Conservation (phyloP, 2,329 filamentous ascomycete species). For the Paecilomyces sp. region DNA sequence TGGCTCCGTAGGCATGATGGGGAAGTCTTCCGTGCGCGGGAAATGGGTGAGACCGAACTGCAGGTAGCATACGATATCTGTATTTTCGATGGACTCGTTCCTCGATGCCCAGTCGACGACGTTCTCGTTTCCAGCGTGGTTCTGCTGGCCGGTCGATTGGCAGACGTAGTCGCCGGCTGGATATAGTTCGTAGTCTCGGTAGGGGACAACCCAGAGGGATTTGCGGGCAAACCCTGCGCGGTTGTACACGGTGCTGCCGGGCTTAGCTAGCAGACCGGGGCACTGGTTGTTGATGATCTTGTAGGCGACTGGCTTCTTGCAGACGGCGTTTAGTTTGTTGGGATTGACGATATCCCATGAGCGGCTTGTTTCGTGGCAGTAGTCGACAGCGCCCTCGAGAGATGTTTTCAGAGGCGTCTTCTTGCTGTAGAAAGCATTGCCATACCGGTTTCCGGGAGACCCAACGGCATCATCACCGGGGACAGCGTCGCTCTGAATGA, state of each 20-base stretch:
- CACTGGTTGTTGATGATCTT: slow-evolving; percentile 87
- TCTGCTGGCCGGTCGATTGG: slow-evolving; percentile 43
- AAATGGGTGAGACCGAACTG: slow-evolving; percentile 55
- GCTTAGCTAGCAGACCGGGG: slow-evolving; percentile 69
- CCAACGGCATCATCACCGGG: slow-evolving; percentile 67
- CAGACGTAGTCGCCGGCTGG: slow-evolving; percentile 55
- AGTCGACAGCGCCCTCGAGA: slow-evolving; percentile 64
- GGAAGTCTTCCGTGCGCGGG: slow-evolving; percentile 46
- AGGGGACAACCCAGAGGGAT: slow-evolving; percentile 67
- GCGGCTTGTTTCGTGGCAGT: slow-evolving; percentile 68
- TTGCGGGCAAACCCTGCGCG: slow-evolving; percentile 81
- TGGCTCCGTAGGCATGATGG: slow-evolving; percentile 53
- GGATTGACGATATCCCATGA: slow-evolving; percentile 91
- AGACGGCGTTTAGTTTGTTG: slow-evolving; percentile 73
- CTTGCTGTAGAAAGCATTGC: slow-evolving; percentile 82
- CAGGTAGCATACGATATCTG: slow-evolving; percentile 51
- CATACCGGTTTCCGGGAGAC: slow-evolving; percentile 75
- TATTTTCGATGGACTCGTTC: slow-evolving; percentile 48
- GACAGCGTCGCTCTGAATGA: slow-evolving; percentile 74
- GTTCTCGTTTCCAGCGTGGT: slow-evolving; percentile 33
- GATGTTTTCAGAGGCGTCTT: slow-evolving; percentile 72
- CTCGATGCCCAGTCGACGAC: slow-evolving; percentile 30
- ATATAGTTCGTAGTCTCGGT: slow-evolving; percentile 53
- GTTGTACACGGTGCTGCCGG: slow-evolving; percentile 78
- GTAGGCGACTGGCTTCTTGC: slow-evolving; percentile 75